Evolutionary conservation across 495 filamentous ascomycete species (phyloP).

Genomic region (Jackrogersella multiformis): DNA sequence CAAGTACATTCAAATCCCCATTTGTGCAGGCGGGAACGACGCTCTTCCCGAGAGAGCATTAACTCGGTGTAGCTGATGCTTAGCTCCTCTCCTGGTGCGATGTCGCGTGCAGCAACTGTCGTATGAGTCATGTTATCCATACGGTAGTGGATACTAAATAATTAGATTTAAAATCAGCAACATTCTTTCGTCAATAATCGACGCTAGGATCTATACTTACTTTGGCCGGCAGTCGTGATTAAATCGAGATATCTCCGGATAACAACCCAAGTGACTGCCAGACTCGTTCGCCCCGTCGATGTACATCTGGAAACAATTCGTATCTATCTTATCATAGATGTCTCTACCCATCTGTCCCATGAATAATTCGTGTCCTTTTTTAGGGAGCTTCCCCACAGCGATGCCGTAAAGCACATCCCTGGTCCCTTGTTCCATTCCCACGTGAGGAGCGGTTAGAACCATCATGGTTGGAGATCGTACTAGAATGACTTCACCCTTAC

Average conservation of each 20-base stretch:
- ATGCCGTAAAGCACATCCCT: conserved; percentile 43
- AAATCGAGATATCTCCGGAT: conserved; percentile 49
- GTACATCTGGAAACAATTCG: conserved; percentile 53
- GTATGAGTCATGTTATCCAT: conserved; percentile 52
- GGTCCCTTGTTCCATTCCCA: conserved; percentile 33
- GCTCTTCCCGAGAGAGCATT: conserved; percentile 40
- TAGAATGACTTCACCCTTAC: conserved; percentile 52
- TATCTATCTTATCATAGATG: conserved; percentile 48
- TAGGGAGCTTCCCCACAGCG: conserved; percentile 46
- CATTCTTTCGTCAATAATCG: neutral
- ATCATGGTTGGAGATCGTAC: conserved; percentile 45
- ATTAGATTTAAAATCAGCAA: neutral
- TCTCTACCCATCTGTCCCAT: conserved; percentile 48
- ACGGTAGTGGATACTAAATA: conserved; percentile 51
- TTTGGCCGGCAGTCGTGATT: conserved; percentile 60
- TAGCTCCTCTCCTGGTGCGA: conserved; percentile 51
- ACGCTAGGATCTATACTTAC: conserved; percentile 37
- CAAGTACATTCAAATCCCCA: conserved; percentile 58
- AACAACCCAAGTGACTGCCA: conserved; percentile 48
- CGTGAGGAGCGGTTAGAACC: conserved; percentile 43
- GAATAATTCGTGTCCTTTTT: conserved; percentile 34
- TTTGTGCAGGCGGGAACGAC: conserved; percentile 45
- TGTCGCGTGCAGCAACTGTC: conserved; percentile 53
- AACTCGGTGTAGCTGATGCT: conserved; percentile 54
- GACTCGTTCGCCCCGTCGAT: conserved; percentile 43